Evolutionary conservation across 768 basidiomycete species (phyloP), one percentile per base, ranked within the genome.

Genomic region (Agrocybe praecox): DNA sequence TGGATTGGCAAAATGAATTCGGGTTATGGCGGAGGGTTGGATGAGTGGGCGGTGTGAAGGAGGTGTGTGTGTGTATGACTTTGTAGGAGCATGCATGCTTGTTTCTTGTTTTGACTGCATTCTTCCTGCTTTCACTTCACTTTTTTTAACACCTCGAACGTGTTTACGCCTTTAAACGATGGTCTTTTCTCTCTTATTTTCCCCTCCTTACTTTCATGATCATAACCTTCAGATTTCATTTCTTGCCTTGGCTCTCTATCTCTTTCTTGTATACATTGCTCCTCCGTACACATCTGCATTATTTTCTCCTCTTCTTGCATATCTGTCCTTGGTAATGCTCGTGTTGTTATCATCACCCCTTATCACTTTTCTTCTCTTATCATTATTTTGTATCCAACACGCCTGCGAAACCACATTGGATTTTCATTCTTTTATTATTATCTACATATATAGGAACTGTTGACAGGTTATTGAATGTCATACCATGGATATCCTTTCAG

Each of bases 31-130:
- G 65, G 69, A 40, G 73, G 71, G 12, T 55, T 75, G 53, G 86
- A 85, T 60, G 87, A 87, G 32, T 87, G 86, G 86, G 77, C 78
- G 40, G 69, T 84, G 47, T 84, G 74, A 73, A n/a, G 36, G 26
- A 29, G 26, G 26, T 5, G 5, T 5, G 9, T 29, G n/a, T 29
- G 26, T 29, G 9, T 29, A 9, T 29, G 26, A 5, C 26, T 29
- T 29, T 4, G 26, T 5, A 9, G 26, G 26, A 5, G 4, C 26
- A 29, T 29, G 5, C 26, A 4, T 29, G 5, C 26, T 29, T 29
- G 5, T 29, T 29, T 29, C 9, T 29, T 24, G 49, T 51, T n/a
- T 40, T 51, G 36, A 51, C 15, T 29, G 24, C 17, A 42, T 15
- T n/a, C 5, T 10, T 12, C 14, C 43, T 11, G 48, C 11, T 14